Evolutionary conservation across 2,329 filamentous ascomycete species (phyloP), one percentile per base, ranked within the genome.

Genomic region (Dothideomycetes sp.): DNA sequence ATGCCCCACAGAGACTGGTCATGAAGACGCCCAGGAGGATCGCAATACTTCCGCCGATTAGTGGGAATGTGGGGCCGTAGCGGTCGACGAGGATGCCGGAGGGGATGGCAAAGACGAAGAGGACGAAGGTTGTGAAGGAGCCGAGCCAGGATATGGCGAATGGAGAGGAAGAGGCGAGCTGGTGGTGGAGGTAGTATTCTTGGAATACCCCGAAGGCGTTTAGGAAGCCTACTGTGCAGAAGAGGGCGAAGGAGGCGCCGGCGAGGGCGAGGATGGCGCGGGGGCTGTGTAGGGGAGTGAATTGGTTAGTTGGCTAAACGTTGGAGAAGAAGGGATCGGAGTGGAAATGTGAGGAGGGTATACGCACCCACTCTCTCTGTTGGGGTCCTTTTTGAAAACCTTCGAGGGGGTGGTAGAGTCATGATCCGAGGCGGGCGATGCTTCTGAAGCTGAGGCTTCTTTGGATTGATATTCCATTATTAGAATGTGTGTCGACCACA

Each of bases 1-100:
- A 74, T 22, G 59, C 40, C 3, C 50, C 60, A 47, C 66, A 70
- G 5, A 62, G 48, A 37, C 60, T 65, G 3, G 56, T 51, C 58
- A 70, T 64, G 47, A 76, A 65, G 10, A 67, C 63, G 3, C 27
- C 27, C 32, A 43, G 27, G 9, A 37, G 16, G 1, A 7, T 34
- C 19, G 32, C 39, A 11, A 34, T 12, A 36, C 29, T 37, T 11
- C 39, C 39, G n/a, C 30, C 19, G 12, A 10, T 4, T 4, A 33
- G 27, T 5, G 29, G 35, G n/a, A 52, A 42, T 11, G 35, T 46
- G 12, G 52, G 50, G 3, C 52, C 52, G 17, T 36, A 41, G 14
- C 47, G 45, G 43, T 61, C 58, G 19, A 53, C 45, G 5, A 58
- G 36, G 2, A 50, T 31, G 4, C 57, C 56, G 0, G 48, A 49